Evolutionary conservation across 2,329 filamentous ascomycete species (phyloP).

Genomic region (Ceratocystis diversiconidia): DNA sequence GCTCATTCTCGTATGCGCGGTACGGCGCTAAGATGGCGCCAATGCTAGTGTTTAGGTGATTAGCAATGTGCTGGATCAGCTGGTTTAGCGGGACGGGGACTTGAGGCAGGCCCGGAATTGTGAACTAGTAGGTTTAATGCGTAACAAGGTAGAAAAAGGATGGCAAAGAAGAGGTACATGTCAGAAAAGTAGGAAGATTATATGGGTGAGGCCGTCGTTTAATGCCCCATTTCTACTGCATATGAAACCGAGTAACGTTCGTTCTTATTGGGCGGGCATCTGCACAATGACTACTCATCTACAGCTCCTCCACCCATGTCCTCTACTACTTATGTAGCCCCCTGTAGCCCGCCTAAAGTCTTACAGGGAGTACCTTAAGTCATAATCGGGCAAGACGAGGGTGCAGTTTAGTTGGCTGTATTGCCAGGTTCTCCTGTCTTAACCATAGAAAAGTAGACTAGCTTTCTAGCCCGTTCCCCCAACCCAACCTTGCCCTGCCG

Average conservation of each 20-base stretch:
- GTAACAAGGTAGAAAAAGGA: no score
- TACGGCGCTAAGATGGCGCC: conserved; percentile 49
- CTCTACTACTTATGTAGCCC: no score
- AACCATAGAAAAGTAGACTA: neutral
- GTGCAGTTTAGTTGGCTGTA: neutral
- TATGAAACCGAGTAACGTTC: no score
- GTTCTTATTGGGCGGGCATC: no score
- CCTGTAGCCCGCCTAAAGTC: neutral
- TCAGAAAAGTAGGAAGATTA: neutral
- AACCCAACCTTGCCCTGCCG: neutral
- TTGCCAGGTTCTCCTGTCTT: neutral
- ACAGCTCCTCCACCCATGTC: no score
- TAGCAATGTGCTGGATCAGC: conserved; percentile 39
- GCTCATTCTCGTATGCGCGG: conserved; percentile 50
- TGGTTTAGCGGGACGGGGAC: conserved; percentile 34
- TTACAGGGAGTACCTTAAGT: neutral
- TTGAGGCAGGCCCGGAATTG: conserved; percentile 27
- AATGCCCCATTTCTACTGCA: no score
- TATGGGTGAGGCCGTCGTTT: neutral
- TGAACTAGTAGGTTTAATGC: neutral
- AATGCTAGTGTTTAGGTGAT: conserved; percentile 40
- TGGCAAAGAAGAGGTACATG: neutral
- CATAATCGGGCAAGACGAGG: neutral
- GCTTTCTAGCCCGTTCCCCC: neutral
- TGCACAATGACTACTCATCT: no score